phyloP scores from a whole-genome alignment of 2,329 filamentous ascomycete species.

The Nigrospora sphaerica region DNA sequence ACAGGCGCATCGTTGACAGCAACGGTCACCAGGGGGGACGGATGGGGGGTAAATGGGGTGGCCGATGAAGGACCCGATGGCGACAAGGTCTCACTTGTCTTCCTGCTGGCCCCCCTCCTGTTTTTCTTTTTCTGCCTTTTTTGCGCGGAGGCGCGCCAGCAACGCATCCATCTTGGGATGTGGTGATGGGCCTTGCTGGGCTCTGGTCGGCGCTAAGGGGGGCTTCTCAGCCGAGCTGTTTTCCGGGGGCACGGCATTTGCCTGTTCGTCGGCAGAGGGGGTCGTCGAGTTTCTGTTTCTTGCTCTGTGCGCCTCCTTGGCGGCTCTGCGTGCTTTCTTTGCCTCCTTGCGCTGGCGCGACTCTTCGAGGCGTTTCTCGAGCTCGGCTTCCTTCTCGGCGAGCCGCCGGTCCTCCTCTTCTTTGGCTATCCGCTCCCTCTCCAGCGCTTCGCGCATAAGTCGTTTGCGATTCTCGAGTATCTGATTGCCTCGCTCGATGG shows the following conservation, averaged over 20 bases:
- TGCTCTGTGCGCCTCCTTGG: slow-evolving; percentile 3
- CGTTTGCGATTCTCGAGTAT: slow-evolving; percentile 33
- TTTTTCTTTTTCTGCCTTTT: not conserved
- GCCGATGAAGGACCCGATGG: too few species aligned
- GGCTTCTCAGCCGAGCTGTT: too few species aligned
- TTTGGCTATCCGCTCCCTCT: slow-evolving; percentile 28
- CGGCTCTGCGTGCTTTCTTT: slow-evolving; percentile 24
- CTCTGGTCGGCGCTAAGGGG: too few species aligned
- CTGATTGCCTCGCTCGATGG: slow-evolving; percentile 25
- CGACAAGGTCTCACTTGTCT: too few species aligned
- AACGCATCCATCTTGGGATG: not conserved
- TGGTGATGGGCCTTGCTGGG: not conserved
- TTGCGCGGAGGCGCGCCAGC: not conserved
- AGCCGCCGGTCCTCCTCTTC: slow-evolving; percentile 11
- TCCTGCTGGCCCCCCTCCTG: too few species aligned
- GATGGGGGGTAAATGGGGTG: too few species aligned
- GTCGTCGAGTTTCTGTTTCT: not conserved
- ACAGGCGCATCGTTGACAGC: too few species aligned
- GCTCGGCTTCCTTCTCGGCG: slow-evolving; percentile 33
- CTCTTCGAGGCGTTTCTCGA: slow-evolving; percentile 35
- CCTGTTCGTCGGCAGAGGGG: too few species aligned
- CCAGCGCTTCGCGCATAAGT: slow-evolving; percentile 33
- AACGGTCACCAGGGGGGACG: too few species aligned
- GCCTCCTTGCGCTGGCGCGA: slow-evolving; percentile 25
- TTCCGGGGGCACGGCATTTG: too few species aligned